Evolutionary conservation across 306 rosid genomes (phyloP).

Genomic region (Rosa lucieae): DNA sequence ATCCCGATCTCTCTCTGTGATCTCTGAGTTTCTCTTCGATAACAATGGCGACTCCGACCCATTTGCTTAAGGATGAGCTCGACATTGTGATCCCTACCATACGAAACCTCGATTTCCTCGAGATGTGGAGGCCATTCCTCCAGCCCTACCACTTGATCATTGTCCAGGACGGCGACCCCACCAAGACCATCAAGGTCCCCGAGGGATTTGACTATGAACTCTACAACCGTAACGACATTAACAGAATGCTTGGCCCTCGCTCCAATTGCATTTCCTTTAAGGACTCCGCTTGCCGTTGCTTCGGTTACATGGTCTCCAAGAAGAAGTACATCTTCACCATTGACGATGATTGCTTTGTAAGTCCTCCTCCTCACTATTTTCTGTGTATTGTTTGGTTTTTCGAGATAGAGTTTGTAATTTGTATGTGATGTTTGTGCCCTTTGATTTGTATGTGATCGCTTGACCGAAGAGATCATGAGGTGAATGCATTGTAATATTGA

Average conservation of each 20-base stretch:
- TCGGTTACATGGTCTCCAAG: conserved; percentile 92
- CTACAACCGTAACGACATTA: conserved; percentile 75
- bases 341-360: conserved; percentile 90
- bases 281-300: conserved; percentile 95
- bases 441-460: not conserved
- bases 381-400: not conserved
- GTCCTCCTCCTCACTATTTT: conserved; percentile 8
- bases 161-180: conserved; percentile 91
- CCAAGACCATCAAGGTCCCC: conserved; percentile 72
- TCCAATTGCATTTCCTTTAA: conserved; percentile 83
- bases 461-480: not conserved
- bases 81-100: conserved; percentile 91
- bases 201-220: conserved; percentile 86
- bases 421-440: not conserved
- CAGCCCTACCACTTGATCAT: conserved; percentile 80
- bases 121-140: conserved; percentile 88
- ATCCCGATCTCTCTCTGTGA: not conserved
- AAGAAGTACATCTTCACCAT: conserved; percentile 90
- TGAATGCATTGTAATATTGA: not conserved
- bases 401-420: not conserved
- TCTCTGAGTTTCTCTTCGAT: not conserved
- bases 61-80: conserved; percentile 68
- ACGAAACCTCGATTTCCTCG: conserved; percentile 82
- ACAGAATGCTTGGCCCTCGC: conserved; percentile 72
- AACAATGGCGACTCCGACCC: conserved; percentile 36